A percentile compares a stretch with the other conserved stretches of the same genome.
These are phyloP conservation scores for Hyphodiscus hymeniophilus DNA, from an alignment of 495 filamentous ascomycete genomes.

Conservation along the genomic window DNA sequence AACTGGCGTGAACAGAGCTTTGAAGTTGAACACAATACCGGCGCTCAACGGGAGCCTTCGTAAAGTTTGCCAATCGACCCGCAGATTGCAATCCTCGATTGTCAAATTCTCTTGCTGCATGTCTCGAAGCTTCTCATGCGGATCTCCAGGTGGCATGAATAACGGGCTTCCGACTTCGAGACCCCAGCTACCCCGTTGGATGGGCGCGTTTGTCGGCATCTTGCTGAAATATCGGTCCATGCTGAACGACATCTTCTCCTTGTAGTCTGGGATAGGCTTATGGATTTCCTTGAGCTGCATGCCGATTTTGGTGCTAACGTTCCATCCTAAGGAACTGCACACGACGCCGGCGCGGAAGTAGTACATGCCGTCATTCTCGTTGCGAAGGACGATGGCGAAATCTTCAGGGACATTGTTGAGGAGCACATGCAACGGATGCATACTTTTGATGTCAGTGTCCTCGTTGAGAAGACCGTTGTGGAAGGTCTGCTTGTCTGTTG, in stretches of 20 bases:
- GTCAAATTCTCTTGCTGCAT: slow-evolving; percentile 47
- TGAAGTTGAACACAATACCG: slow-evolving; percentile 83
- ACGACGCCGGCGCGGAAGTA: slow-evolving; percentile 71
- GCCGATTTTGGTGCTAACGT: slow-evolving; percentile 67
- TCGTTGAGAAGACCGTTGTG: slow-evolving; percentile 64
- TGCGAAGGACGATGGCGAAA: slow-evolving; percentile 71
- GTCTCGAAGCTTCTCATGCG: slow-evolving; percentile 50
- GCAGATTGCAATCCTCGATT: slow-evolving; percentile 56
- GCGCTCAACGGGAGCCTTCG: slow-evolving; percentile 71
- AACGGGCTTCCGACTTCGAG: slow-evolving; percentile 71
- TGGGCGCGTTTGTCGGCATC: slow-evolving; percentile 63
- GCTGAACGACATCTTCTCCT: slow-evolving; percentile 81
- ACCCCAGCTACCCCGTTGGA: slow-evolving; percentile 85
- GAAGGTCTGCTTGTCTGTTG: slow-evolving; percentile 49
- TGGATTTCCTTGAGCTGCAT: slow-evolving; percentile 69
- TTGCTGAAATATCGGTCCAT: slow-evolving; percentile 90
- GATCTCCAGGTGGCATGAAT: slow-evolving; percentile 70
- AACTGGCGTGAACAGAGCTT: slow-evolving; percentile 76
- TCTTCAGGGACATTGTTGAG: slow-evolving; percentile 85
- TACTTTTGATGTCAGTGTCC: slow-evolving; percentile 50
- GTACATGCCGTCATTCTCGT: slow-evolving; percentile 65
- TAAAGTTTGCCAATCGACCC: slow-evolving; percentile 93
- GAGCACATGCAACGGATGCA: slow-evolving; percentile 63
- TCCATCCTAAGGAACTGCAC: slow-evolving; percentile 78
- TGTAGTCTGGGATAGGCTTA: slow-evolving; percentile 72